Evolutionary conservation across 352 stramenopile species (phyloP).

Genomic region (Pilasporangium apinafurcum): DNA sequence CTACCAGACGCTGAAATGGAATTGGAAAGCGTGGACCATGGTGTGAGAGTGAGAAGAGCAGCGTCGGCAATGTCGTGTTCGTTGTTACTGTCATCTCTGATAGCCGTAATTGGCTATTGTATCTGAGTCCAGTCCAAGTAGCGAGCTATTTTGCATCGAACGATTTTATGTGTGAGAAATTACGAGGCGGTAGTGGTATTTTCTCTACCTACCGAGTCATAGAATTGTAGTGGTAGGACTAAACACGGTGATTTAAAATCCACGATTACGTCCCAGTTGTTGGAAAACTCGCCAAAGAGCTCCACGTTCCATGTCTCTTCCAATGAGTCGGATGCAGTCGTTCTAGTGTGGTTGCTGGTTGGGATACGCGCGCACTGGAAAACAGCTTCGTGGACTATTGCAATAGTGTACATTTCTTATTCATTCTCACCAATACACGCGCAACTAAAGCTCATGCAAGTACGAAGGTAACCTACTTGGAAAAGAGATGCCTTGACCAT

Average conservation of each 20-base stretch:
- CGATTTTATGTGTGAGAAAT: background rate
- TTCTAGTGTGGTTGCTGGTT: background rate
- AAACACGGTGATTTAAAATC: constrained; percentile 60
- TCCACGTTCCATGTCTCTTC: constrained; percentile 6
- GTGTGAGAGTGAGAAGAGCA: constrained; percentile 44
- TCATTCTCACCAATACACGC: too few relatives aligned
- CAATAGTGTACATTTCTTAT: background rate
- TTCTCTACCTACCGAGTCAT: constrained; percentile 29
- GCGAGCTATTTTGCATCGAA: constrained; percentile 20
- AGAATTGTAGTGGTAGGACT: constrained; percentile 53
- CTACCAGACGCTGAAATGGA: constrained; percentile 34
- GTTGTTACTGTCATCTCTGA: constrained; percentile 34
- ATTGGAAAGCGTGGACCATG: constrained; percentile 17
- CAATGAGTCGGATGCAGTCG: background rate
- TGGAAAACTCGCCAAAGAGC: constrained; percentile 47
- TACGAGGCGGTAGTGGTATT: background rate
- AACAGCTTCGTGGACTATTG: constrained; percentile 30
- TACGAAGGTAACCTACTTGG: constrained; percentile 22
- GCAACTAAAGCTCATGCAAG: too few relatives aligned
- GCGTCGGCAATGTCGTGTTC: constrained; percentile 14
- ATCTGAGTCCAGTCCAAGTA: constrained; percentile 39
- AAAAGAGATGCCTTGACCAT: constrained; percentile 44
- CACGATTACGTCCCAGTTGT: constrained; percentile 49
- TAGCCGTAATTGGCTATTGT: constrained; percentile 34
- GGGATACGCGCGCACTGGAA: constrained; percentile 17